A percentile compares a stretch with the other conserved stretches of the same genome.
phyloP scores from a whole-genome alignment of 179 eudicot species.

The Heliamphora pulchella region DNA sequence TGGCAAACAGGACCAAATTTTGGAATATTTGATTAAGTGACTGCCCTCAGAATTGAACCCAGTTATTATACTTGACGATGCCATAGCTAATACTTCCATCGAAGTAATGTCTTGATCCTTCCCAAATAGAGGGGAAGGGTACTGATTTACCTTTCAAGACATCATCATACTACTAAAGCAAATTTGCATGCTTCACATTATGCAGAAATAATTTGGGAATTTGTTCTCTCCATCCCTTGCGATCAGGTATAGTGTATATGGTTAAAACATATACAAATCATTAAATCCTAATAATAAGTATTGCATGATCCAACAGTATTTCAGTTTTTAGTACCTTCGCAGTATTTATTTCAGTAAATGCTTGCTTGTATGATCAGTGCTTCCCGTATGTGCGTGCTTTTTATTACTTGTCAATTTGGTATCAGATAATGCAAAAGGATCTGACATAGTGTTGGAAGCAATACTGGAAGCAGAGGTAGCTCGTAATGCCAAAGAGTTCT shows the following conservation, averaged over 20 bases:
- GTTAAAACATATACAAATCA: background rate
- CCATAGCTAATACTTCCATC: background rate
- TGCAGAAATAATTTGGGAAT: background rate
- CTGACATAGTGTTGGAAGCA: slow-evolving; percentile 84
- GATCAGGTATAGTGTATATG: background rate
- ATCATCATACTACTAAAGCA: background rate
- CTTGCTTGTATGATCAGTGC: slow-evolving; percentile 5
- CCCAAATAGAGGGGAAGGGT: too few species aligned
- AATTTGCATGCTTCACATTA: background rate
- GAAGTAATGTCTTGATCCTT: background rate
- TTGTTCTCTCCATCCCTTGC: background rate
- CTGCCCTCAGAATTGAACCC: background rate
- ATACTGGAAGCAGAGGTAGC: slow-evolving; percentile 92
- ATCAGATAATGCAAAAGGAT: slow-evolving; percentile 64
- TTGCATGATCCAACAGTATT: background rate
- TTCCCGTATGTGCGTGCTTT: background rate
- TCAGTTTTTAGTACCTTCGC: background rate
- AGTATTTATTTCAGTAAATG: background rate
- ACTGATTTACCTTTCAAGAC: background rate
- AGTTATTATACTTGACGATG: background rate
- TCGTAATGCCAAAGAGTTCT: slow-evolving; percentile 72
- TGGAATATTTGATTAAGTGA: background rate
- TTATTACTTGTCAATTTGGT: background rate
- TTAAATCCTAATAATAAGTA: background rate
- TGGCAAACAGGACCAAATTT: too few species aligned